These are phyloP conservation scores for Aspergillus vadensis DNA, from an alignment of 2,329 filamentous ascomycete genomes.

Conservation along the genomic window DNA sequence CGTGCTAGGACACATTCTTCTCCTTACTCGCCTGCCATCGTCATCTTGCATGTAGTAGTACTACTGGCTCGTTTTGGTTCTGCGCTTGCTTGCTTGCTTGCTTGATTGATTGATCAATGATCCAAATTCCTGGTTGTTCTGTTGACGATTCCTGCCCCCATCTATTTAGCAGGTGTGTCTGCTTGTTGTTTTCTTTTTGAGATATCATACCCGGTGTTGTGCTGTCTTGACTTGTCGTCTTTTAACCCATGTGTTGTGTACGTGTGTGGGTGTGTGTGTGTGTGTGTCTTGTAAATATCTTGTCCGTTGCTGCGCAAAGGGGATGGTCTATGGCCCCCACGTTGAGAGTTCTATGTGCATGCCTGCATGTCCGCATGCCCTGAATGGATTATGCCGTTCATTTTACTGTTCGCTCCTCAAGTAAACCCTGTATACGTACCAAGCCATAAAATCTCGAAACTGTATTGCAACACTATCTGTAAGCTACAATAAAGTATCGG, in stretches of 20 bases:
- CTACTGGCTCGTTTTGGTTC: too few relatives aligned
- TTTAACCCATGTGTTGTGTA: background rate
- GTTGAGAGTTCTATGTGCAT: conserved; percentile 4
- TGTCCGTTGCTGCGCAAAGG: background rate
- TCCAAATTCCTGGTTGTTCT: background rate
- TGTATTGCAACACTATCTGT: too few relatives aligned
- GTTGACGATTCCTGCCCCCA: background rate
- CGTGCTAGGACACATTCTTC: background rate
- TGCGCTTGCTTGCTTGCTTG: background rate
- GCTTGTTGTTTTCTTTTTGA: background rate
- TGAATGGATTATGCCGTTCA: conserved; percentile 3
- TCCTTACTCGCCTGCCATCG: background rate
- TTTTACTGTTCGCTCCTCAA: background rate
- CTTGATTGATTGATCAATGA: background rate
- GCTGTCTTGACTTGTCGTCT: background rate
- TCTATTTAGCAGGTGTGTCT: background rate
- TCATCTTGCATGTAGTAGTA: background rate
- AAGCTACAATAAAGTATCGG: too few relatives aligned
- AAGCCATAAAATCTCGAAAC: background rate
- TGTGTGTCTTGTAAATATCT: conserved; percentile 1
- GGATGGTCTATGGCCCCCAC: background rate
- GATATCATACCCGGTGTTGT: conserved; percentile 3
- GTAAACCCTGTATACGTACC: background rate
- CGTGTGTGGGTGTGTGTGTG: background rate
- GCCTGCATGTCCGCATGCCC: background rate